Evolutionary conservation across 2,329 filamentous ascomycete species (phyloP).

Genomic region (Penicillium sp.): DNA sequence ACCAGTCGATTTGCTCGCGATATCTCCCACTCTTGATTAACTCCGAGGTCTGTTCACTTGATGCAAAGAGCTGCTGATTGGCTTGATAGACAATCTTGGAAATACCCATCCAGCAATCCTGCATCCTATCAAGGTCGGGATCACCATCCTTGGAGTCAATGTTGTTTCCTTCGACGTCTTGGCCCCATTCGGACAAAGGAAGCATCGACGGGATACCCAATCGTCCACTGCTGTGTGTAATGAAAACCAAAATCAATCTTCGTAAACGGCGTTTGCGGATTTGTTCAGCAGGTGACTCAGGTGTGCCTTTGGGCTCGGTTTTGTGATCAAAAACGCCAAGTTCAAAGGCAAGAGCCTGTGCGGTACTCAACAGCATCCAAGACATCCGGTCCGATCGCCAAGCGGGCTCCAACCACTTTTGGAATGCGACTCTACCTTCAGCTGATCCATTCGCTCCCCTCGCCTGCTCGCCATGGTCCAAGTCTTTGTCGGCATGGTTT

Average conservation of each 20-base stretch:
- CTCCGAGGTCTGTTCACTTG: constrained; percentile 81
- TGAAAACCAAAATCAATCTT: constrained; percentile 82
- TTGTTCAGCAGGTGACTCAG: constrained; percentile 58
- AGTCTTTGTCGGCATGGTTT: constrained; percentile 52
- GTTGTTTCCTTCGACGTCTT: constrained; percentile 37
- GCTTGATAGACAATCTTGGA: constrained; percentile 89
- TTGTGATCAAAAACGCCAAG: constrained; percentile 93
- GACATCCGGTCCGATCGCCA: constrained; percentile 96
- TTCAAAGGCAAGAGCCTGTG: constrained; percentile 86
- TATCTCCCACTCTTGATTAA: constrained; percentile 87
- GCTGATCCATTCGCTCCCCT: constrained; percentile 61
- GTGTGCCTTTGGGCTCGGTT: constrained; percentile 66
- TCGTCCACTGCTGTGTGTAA: constrained; percentile 89
- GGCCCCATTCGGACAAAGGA: constrained; percentile 54
- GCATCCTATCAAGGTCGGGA: constrained; percentile 56
- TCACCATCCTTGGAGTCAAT: constrained; percentile 32
- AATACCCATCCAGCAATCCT: constrained; percentile 91
- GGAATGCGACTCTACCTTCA: constrained; percentile 76
- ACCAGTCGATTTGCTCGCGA: constrained; percentile 75
- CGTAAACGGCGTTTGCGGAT: constrained; percentile 82
- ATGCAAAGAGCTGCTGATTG: constrained; percentile 85
- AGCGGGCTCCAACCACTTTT: constrained; percentile 94
- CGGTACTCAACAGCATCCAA: constrained; percentile 94
- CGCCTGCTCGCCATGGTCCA: constrained; percentile 42
- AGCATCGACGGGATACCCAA: constrained; percentile 94